Evolutionary conservation across 2,329 filamentous ascomycete genomes (phyloP).

Genomic region (Penicillium sp.): DNA sequence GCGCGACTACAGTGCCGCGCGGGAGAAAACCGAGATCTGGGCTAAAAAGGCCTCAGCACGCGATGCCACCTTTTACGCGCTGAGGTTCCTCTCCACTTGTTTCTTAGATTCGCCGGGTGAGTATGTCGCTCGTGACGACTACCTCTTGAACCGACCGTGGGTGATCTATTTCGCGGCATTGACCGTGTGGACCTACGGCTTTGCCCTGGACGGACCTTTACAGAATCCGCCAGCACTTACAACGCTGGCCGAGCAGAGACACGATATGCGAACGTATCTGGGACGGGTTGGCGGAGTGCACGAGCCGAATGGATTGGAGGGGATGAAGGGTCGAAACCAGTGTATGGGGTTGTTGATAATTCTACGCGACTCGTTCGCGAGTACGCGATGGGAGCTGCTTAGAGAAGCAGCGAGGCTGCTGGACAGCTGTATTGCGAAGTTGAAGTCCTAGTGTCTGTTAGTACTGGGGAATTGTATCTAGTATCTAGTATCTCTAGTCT

Average conservation of each 20-base stretch:
- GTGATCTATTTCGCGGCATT: constrained; percentile 89
- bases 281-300: constrained; percentile 67
- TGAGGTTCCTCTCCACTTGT: constrained; percentile 76
- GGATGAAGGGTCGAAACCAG: constrained; percentile 72
- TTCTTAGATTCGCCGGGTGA: constrained; percentile 59
- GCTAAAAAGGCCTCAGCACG: constrained; percentile 82
- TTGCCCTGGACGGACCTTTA: constrained; percentile 79
- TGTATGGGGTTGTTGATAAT: constrained; percentile 80
- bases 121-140: constrained; percentile 84
- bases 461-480: no score
- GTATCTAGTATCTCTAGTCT: no score
- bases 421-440: constrained; percentile 72
- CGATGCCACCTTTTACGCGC: constrained; percentile 87
- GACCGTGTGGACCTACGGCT: constrained; percentile 94
- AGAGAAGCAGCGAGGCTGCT: constrained; percentile 81
- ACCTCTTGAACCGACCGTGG: constrained; percentile 88
- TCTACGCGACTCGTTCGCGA: constrained; percentile 75
- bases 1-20: constrained; percentile 75
- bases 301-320: constrained; percentile 73
- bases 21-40: constrained; percentile 79
- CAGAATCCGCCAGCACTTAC: constrained; percentile 50
- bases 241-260: constrained; percentile 64
- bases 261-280: constrained; percentile 78
- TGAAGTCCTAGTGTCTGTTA: constrained; percentile 30
- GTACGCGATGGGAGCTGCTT: constrained; percentile 86